Evolutionary conservation across 176 grass and related monocot species (phyloP).

Genomic region (Triticum monococcum): DNA sequence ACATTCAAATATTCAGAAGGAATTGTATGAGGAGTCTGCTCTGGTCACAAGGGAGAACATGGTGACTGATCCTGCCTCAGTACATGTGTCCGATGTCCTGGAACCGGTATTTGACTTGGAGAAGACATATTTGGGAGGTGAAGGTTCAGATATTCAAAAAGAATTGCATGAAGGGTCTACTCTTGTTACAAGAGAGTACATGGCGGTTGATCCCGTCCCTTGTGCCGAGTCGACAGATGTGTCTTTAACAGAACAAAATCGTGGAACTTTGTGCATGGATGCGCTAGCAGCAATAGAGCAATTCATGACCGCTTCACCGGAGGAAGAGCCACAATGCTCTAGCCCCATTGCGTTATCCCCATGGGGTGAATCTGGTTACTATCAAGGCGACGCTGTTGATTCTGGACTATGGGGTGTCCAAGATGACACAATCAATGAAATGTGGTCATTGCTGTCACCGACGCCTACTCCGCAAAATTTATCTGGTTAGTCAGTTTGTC

Average conservation of each 20-base stretch:
- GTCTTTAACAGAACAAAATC: conserved; percentile 45
- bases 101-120: conserved; percentile 3
- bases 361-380: conserved; percentile 51
- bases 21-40: background rate
- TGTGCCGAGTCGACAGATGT: conserved; percentile 26
- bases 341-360: conserved; percentile 50
- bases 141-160: conserved; percentile 20
- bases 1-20: background rate
- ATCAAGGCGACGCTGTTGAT: conserved; percentile 43
- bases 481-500: conserved; percentile 37
- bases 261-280: conserved; percentile 36
- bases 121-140: conserved; percentile 28
- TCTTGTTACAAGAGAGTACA: conserved; percentile 15
- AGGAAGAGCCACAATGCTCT: conserved; percentile 52
- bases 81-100: conserved; percentile 1
- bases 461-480: conserved; percentile 33
- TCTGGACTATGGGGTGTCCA: conserved; percentile 46
- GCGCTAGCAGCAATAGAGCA: conserved; percentile 28
- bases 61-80: background rate
- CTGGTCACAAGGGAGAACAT: background rate
- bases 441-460: conserved; percentile 56
- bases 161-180: conserved; percentile 33
- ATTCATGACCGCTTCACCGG: conserved; percentile 17
- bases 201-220: conserved; percentile 28
- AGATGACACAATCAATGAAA: conserved; percentile 40